These are phyloP conservation scores for Nannochloris sp. DNA, from an alignment of 139 green algal species.

Conservation along the genomic window DNA sequence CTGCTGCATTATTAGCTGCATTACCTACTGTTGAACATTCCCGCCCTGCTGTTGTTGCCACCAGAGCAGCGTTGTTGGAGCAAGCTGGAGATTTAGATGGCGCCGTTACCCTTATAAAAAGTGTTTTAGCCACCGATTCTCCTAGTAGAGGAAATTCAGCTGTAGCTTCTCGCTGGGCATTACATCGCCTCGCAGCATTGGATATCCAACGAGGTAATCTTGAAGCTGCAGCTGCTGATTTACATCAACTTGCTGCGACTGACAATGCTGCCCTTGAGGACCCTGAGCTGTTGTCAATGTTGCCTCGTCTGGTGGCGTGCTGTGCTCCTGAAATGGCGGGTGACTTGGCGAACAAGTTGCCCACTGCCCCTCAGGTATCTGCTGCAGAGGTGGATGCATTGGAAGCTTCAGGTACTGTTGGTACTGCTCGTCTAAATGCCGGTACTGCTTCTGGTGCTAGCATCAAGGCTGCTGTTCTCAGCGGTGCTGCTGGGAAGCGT, in stretches of 20 bases:
- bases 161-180: constrained; percentile 33
- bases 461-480: background rate
- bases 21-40: background rate
- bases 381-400: constrained; percentile 38
- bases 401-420: constrained; percentile 22
- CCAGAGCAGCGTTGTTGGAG: constrained; percentile 47
- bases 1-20: constrained; percentile 9
- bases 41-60: constrained; percentile 48
- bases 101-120: constrained; percentile 25
- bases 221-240: background rate
- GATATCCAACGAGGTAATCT: constrained; percentile 11
- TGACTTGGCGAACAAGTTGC: background rate
- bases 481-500: background rate
- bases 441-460: background rate
- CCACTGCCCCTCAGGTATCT: constrained; percentile 1
- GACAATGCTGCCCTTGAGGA: background rate
- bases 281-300: background rate
- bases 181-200: constrained; percentile 47
- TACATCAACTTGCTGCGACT: constrained; percentile 17
- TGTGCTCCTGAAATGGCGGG: constrained; percentile 17
- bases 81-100: constrained; percentile 33
- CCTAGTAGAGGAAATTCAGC: background rate
- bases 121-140: constrained; percentile 19
- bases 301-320: constrained; percentile 23
- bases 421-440: background rate